Base-by-base conservation (phyloP, 805 yeast genomes). In the Candida boleticola region DNA sequence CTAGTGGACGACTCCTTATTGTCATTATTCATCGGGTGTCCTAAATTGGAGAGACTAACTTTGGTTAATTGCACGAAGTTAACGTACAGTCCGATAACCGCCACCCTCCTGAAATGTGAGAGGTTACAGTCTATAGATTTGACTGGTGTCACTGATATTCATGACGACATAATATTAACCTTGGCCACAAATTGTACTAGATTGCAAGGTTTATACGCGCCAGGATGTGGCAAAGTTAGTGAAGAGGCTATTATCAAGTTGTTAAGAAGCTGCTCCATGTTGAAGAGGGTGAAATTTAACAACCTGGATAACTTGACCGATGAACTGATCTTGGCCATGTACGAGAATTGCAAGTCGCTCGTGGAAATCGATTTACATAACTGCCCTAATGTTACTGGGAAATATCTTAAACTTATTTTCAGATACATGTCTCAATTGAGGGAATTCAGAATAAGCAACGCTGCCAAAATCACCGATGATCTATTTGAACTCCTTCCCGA, bases 351-450 rank as follows among this genome's bases (percentile, higher is more conserved):
- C 61, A 83, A 84, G 32, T 73, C 82, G 42, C 69, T 92, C 37
- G 95, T 90, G 14, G 99, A 92, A 63, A 83, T 93, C 40, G 98
- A 92, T 63, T 72, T 92, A 38, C 90, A 89, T 50, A 83, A 82
- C 35, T 85, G 96, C 63, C 77, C 83, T n/a, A 72, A 77, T 47
- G 79, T 90, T 29, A 77, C 85, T 11, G 86, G 89, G 58, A 58
- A 56, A n/a, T 71, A 85, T 34, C 70, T 89, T 37, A 67, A 74
- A 42, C 61, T 61, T 9, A 66, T 86, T 5, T 81, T 89, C 50
- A 58, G 71, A 14, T 79, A 77, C 21, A 71, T 89, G 36, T 76
- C 79, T n/a, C 86, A 80, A 47, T 68, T 92, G 40, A 75, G 97
- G 49, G 97, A 92, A 61, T 82, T 92, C 53, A 80, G 95, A 56